These are phyloP conservation scores for Asclepias syriaca DNA, from an alignment of 257 asterid species.

Conservation along the genomic window DNA sequence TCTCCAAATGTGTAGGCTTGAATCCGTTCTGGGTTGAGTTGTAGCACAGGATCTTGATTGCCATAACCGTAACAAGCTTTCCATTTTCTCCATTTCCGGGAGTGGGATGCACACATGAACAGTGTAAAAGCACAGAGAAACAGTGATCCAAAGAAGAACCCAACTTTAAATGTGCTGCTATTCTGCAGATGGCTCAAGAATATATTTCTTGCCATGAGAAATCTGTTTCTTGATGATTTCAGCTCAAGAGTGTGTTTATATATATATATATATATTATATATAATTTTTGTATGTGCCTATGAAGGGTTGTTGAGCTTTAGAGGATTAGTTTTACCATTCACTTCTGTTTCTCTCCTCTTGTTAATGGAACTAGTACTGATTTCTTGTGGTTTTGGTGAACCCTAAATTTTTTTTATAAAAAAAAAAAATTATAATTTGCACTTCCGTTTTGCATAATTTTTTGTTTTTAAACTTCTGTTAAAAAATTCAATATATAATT, in stretches of 20 bases:
- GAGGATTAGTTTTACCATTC: slow-evolving; percentile 24
- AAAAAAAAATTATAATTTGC: too few species aligned
- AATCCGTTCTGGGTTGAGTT: slow-evolving; percentile 47
- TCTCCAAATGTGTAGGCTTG: slow-evolving; percentile 37
- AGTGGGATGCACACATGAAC: slow-evolving; percentile 56
- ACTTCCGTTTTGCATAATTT: too few species aligned
- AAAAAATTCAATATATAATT: too few species aligned
- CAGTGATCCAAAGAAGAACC: slow-evolving; percentile 41
- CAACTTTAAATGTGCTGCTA: slow-evolving; percentile 27
- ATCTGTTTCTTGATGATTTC: slow-evolving; percentile 1
- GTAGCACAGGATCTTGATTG: slow-evolving; percentile 59
- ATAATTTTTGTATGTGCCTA: neutral
- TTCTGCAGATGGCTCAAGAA: slow-evolving; percentile 23
- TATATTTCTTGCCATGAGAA: slow-evolving; percentile 37
- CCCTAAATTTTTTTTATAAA: neutral
- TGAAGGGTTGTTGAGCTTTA: slow-evolving; percentile 26
- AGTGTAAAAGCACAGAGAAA: slow-evolving; percentile 50
- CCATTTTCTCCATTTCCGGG: slow-evolving; percentile 49
- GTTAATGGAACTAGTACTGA: neutral
- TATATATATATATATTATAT: neutral
- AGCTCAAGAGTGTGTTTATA: neutral
- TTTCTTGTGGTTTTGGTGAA: slow-evolving; percentile 3
- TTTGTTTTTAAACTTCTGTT: too few species aligned
- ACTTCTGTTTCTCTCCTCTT: neutral
- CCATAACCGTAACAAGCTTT: slow-evolving; percentile 46